Evolutionary conservation across 2,329 filamentous ascomycete genomes (phyloP).

Genomic region (Microdochium trichocladiopsis): DNA sequence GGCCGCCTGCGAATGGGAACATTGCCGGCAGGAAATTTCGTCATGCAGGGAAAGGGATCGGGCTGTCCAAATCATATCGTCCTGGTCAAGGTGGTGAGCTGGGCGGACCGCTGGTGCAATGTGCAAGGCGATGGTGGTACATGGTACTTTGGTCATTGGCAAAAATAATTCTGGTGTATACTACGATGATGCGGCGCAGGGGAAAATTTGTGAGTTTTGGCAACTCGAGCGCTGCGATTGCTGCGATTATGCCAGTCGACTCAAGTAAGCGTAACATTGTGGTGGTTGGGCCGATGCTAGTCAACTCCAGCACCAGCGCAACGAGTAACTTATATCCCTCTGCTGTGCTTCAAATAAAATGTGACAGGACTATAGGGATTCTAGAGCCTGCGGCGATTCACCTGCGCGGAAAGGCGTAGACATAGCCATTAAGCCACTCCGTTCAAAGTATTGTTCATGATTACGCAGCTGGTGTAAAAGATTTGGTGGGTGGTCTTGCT

Average conservation of each 20-base stretch:
- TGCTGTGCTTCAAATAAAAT: no score
- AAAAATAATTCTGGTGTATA: conserved; percentile 36
- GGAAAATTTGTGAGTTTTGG: conserved; percentile 61
- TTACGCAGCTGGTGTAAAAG: not conserved
- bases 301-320: conserved; percentile 54
- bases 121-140: conserved; percentile 1
- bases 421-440: not conserved
- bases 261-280: conserved; percentile 60
- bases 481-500: not conserved
- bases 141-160: not conserved
- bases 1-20: not conserved
- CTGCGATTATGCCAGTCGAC: conserved; percentile 36
- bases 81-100: not conserved
- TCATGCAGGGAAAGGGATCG: not conserved
- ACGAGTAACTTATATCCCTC: no score
- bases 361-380: no score
- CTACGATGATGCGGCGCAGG: conserved; percentile 27
- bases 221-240: conserved; percentile 56
- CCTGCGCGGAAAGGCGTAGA: not conserved
- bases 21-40: not conserved
- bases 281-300: conserved; percentile 54
- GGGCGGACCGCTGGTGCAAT: conserved; percentile 3
- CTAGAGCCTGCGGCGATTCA: no score
- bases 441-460: no score
- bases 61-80: not conserved